Conservation (phyloP, 2,329 filamentous ascomycete genomes). For the Fusarium sp. region DNA sequence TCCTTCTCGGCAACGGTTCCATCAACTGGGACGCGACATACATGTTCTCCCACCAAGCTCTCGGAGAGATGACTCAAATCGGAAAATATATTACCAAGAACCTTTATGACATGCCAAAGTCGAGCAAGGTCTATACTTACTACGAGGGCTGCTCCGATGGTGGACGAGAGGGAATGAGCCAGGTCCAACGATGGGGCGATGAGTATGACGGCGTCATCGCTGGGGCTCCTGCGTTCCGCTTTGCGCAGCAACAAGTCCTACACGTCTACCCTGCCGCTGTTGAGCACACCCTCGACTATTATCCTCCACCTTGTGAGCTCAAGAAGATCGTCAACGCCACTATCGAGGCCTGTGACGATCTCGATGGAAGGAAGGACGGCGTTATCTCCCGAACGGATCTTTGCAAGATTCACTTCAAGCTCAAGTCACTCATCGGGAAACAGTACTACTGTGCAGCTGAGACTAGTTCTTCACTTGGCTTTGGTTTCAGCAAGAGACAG, state of each 20-base stretch:
- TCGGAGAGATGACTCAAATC: slow-evolving; percentile 58
- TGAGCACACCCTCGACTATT: not conserved
- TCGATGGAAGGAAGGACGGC: slow-evolving; percentile 5
- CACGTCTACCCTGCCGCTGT: not conserved
- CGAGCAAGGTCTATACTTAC: slow-evolving; percentile 57
- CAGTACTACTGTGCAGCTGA: not conserved
- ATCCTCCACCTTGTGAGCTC: not conserved
- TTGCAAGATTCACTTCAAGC: slow-evolving; percentile 6
- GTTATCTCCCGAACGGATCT: slow-evolving; percentile 1
- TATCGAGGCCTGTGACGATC: slow-evolving; percentile 16
- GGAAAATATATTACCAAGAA: slow-evolving; percentile 47
- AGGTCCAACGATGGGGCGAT: slow-evolving; percentile 30
- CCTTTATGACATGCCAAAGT: not conserved
- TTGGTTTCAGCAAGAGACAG: slow-evolving; percentile 5
- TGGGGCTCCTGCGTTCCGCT: slow-evolving; percentile 39
- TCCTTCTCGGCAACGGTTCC: slow-evolving; percentile 58
- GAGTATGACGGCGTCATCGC: slow-evolving; percentile 30
- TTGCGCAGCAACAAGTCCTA: not conserved
- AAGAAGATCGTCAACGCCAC: slow-evolving; percentile 10
- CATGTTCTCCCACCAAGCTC: slow-evolving; percentile 61
- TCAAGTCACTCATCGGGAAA: not conserved
- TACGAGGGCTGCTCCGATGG: slow-evolving; percentile 60
- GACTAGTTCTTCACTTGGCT: not conserved
- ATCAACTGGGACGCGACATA: slow-evolving; percentile 60
- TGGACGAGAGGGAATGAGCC: slow-evolving; percentile 55